Base-by-base conservation (phyloP, 1,284 basidiomycete genomes). In the Apiotrichum sp. region DNA sequence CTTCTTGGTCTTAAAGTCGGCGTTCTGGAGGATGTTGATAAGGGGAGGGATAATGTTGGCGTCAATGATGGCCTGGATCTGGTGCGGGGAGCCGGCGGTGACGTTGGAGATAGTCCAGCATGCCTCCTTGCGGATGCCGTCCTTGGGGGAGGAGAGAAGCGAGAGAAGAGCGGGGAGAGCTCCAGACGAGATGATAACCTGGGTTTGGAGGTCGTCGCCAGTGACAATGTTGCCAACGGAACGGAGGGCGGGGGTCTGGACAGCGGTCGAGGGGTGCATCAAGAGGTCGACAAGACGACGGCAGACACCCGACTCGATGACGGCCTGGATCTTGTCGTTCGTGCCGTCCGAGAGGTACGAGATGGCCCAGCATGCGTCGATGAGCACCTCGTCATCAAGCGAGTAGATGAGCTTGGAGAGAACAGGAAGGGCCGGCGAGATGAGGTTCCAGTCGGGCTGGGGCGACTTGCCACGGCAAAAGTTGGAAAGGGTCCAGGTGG, bases 41-140 rank as follows among this genome's bases (percentile, higher is more conserved):
- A 99, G 85, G 59, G 96, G 96, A 56, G 96, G 93, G 62, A 98
- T 87, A 70, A 99, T 93, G 76, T 83, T 83, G 70, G 80, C 74
- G 59, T 83, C 81, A 56, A 83, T 83, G 64, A 83, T 79, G 44
- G 91, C 82, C 77, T 98, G 95, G 67, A 98, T 98, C 78, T 98
- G 95, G 67, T 87, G 86, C 11, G 93, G 89, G 44, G 89, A 93
- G 55, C 96, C 96, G 41, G 96, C 96, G 49, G 96, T 98, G 74
- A 98, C 84, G 79, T 99, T 99, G 57, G 93, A 97, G 72, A 99
- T 98, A 40, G 96, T 99, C 96, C 96, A 99, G 81, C 96, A 99
- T 14, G 96, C 93, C 78, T 99, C 96, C 81, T 84, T 84, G 64
- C 82, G 78, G 68, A 84, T 84, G 55, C 93, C 95, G 68, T 98